These are phyloP conservation scores for Coemansia sp. DNA, from an alignment of 192 early-diverging fungal species.

Conservation along the genomic window DNA sequence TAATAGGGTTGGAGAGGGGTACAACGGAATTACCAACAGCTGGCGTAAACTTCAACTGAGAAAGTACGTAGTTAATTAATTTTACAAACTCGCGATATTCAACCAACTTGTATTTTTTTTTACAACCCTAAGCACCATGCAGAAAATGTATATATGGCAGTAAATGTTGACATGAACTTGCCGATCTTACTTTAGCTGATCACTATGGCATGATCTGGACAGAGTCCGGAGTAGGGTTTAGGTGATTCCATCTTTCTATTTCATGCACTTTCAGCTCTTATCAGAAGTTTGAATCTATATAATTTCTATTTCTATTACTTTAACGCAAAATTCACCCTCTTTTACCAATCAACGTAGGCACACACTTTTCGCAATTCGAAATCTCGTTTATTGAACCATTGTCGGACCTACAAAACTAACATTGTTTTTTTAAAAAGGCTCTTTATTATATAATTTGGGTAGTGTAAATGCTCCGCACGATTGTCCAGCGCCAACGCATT, in stretches of 20 bases:
- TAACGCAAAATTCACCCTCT: not conserved
- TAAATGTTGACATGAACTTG: too few species aligned
- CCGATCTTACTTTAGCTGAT: too few species aligned
- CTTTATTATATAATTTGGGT: not conserved
- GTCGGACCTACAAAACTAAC: not conserved
- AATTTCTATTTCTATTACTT: not conserved
- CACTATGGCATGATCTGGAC: not conserved
- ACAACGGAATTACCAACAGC: too few species aligned
- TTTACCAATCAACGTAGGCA: not conserved
- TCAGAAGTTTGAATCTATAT: not conserved
- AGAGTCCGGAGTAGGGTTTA: not conserved
- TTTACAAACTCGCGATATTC: too few species aligned
- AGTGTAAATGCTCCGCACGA: conserved; percentile 46
- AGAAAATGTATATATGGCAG: too few species aligned
- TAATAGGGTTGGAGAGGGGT: too few species aligned
- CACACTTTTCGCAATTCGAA: not conserved
- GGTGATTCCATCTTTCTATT: not conserved
- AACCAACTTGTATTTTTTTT: too few species aligned
- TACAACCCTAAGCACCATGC: too few species aligned
- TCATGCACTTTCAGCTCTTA: not conserved
- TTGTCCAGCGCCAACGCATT: conserved; percentile 29
- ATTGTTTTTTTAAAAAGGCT: not conserved
- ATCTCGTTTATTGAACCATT: not conserved
- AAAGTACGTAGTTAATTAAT: too few species aligned
- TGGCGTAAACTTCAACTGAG: too few species aligned